These are phyloP conservation scores for Exophiala bonariae DNA, from an alignment of 2,329 filamentous ascomycete species.

Conservation along the genomic window DNA sequence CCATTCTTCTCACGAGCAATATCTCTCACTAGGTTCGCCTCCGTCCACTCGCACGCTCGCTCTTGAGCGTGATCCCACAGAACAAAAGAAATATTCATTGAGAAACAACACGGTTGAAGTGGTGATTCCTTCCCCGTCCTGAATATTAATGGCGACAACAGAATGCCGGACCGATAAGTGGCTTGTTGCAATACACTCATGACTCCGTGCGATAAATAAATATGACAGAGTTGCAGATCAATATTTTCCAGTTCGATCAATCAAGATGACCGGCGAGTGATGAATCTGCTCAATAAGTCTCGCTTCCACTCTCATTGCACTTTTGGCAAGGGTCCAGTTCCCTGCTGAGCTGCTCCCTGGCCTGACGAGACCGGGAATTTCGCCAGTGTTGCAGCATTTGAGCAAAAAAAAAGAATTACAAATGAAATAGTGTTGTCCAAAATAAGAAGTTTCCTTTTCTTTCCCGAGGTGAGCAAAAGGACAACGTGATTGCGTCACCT, in stretches of 20 bases:
- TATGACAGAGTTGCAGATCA: slow-evolving; percentile 29
- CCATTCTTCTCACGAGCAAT: too few species aligned
- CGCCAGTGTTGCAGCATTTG: slow-evolving; percentile 5
- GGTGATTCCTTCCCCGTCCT: not conserved
- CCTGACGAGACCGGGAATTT: slow-evolving; percentile 6
- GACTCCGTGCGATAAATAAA: slow-evolving; percentile 30
- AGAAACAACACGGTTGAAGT: too few species aligned
- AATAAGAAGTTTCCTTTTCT: not conserved
- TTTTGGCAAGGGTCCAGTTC: slow-evolving; percentile 6
- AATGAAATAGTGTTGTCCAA: slow-evolving; percentile 12
- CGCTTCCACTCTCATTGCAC: not conserved
- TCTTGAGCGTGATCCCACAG: too few species aligned
- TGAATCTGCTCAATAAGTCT: slow-evolving; percentile 17
- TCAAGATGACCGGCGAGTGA: slow-evolving; percentile 29
- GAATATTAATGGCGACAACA: slow-evolving; percentile 4
- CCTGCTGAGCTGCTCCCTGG: slow-evolving; percentile 6
- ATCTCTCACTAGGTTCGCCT: too few species aligned
- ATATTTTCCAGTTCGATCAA: slow-evolving; percentile 28
- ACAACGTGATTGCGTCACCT: too few species aligned
- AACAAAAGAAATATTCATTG: too few species aligned
- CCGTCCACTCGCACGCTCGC: too few species aligned
- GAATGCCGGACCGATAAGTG: slow-evolving; percentile 2
- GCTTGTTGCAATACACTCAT: slow-evolving; percentile 12
- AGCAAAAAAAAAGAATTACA: slow-evolving; percentile 17
- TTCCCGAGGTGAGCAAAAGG: not conserved